A percentile compares a stretch with the other conserved stretches of the same genome.
Conservation (phyloP, 163 green algal genomes). For the Chlorella variabilis region DNA sequence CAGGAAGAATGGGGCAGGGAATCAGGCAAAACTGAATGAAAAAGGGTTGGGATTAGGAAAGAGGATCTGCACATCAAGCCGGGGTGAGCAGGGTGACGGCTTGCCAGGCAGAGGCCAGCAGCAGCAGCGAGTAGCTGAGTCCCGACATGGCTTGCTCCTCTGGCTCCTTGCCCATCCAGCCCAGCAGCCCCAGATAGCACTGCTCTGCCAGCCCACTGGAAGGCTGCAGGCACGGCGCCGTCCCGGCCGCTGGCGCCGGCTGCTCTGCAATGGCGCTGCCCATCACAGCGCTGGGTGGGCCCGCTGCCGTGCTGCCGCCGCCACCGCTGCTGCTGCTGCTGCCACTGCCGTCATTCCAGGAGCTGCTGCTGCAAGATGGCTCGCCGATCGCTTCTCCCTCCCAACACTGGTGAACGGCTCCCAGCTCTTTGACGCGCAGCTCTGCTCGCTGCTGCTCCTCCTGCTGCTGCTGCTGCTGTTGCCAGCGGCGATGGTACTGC, state of each 20-base stretch:
- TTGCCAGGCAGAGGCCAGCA: constrained; percentile 1
- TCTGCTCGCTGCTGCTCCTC: too few relatives aligned
- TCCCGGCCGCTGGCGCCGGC: too few relatives aligned
- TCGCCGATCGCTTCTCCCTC: too few relatives aligned
- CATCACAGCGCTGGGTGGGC: too few relatives aligned
- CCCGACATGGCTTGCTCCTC: background rate
- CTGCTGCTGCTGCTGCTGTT: background rate
- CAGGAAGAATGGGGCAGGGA: too few relatives aligned
- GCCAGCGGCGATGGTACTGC: background rate
- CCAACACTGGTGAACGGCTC: too few relatives aligned
- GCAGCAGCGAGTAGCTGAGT: background rate
- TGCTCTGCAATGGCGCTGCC: too few relatives aligned
- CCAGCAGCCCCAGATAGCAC: background rate
- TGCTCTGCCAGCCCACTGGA: background rate
- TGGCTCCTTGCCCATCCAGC: background rate
- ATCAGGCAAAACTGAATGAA: too few relatives aligned
- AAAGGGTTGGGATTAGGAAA: too few relatives aligned
- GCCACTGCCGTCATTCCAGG: background rate
- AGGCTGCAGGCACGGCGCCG: background rate
- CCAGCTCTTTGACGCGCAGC: too few relatives aligned
- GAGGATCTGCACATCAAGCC: too few relatives aligned
- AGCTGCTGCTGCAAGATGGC: background rate
- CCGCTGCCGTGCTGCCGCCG: background rate
- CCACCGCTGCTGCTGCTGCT: background rate
- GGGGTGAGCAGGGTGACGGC: background rate